Evolutionary conservation across 495 filamentous ascomycete genomes (phyloP).

Genomic region (Aspergillus sclerotiicarbonarius): DNA sequence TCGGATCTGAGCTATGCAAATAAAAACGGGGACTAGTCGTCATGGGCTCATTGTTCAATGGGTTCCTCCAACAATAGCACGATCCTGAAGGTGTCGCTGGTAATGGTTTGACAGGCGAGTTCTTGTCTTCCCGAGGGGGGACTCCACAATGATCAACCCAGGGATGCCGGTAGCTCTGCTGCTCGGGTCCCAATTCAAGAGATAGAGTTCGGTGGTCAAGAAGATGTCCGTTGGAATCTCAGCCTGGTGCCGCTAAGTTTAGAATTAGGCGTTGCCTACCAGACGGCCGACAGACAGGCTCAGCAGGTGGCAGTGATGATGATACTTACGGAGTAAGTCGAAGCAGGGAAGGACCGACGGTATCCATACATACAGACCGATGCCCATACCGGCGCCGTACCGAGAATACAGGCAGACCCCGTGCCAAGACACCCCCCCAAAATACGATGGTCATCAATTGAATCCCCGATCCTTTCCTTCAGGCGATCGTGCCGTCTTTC

Average conservation of each 20-base stretch:
- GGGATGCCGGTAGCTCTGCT: background rate
- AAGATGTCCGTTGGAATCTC: slow-evolving; percentile 2
- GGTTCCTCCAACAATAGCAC: background rate
- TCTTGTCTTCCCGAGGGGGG: background rate
- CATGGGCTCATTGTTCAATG: background rate
- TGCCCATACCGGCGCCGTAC: background rate
- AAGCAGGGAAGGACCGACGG: background rate
- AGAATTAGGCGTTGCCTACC: slow-evolving; percentile 13
- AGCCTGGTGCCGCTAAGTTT: slow-evolving; percentile 1
- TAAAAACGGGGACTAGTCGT: background rate
- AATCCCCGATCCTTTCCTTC: background rate
- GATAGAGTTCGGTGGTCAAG: background rate
- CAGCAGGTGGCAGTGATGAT: slow-evolving; percentile 4
- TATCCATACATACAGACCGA: background rate
- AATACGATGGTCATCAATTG: background rate
- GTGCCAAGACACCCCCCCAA: background rate
- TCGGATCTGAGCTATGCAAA: slow-evolving; percentile 4
- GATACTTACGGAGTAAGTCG: background rate
- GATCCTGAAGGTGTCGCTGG: background rate
- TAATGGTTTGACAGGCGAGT: background rate
- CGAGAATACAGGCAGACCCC: background rate
- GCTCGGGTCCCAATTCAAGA: background rate
- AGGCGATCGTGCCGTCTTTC: background rate
- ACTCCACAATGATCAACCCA: slow-evolving; percentile 17
- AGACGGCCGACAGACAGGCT: slow-evolving; percentile 7